A percentile compares a stretch with the other conserved stretches of the same genome.
These are phyloP conservation scores for Fusarium hainanense DNA, from an alignment of 2,329 filamentous ascomycete species.

Conservation along the genomic window DNA sequence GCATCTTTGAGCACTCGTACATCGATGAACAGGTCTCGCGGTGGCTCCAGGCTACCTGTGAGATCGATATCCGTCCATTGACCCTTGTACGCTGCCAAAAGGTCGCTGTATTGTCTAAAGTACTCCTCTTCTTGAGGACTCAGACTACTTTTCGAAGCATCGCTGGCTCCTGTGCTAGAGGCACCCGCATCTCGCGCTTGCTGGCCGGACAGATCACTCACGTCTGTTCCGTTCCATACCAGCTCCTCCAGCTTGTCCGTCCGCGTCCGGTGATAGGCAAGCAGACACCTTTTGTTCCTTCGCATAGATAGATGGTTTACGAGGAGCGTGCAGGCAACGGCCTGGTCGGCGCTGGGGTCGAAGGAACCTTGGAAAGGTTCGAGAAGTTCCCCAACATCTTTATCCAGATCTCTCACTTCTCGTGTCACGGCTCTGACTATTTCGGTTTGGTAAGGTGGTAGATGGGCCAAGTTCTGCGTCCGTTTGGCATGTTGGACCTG, in stretches of 20 bases:
- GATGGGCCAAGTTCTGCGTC: conserved; percentile 84
- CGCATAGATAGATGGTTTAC: conserved; percentile 96
- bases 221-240: conserved; percentile 89
- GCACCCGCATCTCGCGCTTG: conserved; percentile 58
- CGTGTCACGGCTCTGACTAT: conserved; percentile 87
- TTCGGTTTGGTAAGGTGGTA: conserved; percentile 93
- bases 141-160: conserved; percentile 75
- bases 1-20: conserved; percentile 96
- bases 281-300: conserved; percentile 92
- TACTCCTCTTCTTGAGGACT: conserved; percentile 98
- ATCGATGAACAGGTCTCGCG: conserved; percentile 96
- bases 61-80: conserved; percentile 98
- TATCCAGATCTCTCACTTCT: conserved; percentile 93
- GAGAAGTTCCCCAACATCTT: conserved; percentile 81
- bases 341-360: conserved; percentile 83
- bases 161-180: conserved; percentile 45
- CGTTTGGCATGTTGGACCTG: conserved; percentile 97
- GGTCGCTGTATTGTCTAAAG: conserved; percentile 88
- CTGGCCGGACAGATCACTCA: conserved; percentile 75
- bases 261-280: conserved; percentile 92
- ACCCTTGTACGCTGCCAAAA: conserved; percentile 95
- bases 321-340: conserved; percentile 86
- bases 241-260: conserved; percentile 93
- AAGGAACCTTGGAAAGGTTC: conserved; percentile 87
- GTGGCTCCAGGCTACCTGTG: conserved; percentile 92